These are phyloP conservation scores for Oryza nivara DNA, from an alignment of 176 grass and related monocot species.

Conservation along the genomic window DNA sequence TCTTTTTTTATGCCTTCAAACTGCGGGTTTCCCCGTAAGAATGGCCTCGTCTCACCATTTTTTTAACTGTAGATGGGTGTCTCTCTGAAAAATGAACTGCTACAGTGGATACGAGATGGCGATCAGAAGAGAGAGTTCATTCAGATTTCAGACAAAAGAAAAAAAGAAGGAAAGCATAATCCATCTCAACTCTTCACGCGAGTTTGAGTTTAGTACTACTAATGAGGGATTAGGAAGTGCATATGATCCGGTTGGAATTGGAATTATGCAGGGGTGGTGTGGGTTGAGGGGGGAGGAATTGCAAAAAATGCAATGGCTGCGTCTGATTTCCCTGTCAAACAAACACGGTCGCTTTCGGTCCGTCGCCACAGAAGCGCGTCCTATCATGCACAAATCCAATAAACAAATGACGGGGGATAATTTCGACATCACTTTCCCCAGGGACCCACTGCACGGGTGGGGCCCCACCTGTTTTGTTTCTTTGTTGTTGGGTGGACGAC, in stretches of 20 bases:
- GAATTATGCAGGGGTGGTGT: background rate
- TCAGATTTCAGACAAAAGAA: too few relatives aligned
- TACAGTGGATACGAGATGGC: background rate
- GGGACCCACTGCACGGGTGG: background rate
- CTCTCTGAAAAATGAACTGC: background rate
- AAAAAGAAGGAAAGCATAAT: too few relatives aligned
- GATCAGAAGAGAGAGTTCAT: too few relatives aligned
- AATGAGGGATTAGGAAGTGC: background rate
- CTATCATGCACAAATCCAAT: background rate
- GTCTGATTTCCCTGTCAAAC: background rate
- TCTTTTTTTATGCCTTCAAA: background rate
- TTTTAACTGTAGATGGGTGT: too few relatives aligned
- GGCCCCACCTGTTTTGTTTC: background rate
- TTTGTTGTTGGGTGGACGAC: conserved; percentile 22
- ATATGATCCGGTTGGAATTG: background rate
- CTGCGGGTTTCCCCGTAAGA: background rate
- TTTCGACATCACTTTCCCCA: conserved; percentile 22
- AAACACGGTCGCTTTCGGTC: background rate
- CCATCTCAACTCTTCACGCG: background rate
- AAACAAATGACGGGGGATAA: background rate
- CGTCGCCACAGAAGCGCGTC: background rate
- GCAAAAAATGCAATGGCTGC: too few relatives aligned
- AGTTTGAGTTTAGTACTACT: too few relatives aligned
- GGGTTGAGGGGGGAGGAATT: background rate
- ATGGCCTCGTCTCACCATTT: background rate